Conservation (phyloP, 139 green algal genomes). For the Coelastrella sp. region DNA sequence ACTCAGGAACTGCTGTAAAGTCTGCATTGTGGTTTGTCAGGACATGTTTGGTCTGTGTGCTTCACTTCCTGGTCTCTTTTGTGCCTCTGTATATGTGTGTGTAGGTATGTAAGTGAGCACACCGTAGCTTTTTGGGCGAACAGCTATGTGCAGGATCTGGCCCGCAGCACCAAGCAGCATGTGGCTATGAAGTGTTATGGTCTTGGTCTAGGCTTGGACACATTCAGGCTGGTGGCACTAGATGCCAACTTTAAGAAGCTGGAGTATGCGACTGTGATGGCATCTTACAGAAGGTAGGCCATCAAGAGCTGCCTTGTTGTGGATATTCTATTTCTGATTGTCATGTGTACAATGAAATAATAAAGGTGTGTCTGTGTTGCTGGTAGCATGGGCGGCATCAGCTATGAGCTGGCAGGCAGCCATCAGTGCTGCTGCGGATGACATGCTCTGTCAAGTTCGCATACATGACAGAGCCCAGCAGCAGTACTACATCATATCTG, state of each 20-base stretch:
- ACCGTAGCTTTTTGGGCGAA: constrained; percentile 95
- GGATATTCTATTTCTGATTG: no score
- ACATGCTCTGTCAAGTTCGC: background rate
- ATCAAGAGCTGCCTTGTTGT: no score
- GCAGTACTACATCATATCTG: background rate
- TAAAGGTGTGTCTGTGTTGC: background rate
- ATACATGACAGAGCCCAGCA: background rate
- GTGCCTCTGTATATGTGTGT: background rate
- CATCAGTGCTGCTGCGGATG: background rate
- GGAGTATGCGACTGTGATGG: constrained; percentile 65
- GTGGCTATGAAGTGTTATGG: constrained; percentile 93
- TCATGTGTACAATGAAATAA: no score
- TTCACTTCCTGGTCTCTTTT: background rate
- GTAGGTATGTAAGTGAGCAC: constrained; percentile 91
- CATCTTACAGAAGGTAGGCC: constrained; percentile 69
- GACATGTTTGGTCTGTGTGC: background rate
- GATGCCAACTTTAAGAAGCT: constrained; percentile 95
- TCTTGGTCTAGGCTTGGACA: constrained; percentile 97
- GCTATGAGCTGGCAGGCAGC: no score
- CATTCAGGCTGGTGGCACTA: constrained; percentile 95
- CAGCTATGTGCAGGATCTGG: constrained; percentile 84
- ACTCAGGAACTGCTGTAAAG: no score
- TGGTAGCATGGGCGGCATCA: background rate
- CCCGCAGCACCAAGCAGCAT: constrained; percentile 79
- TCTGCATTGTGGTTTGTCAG: background rate